Evolutionary conservation across 2,329 filamentous ascomycete genomes (phyloP).

Genomic region (Exserohilum turcica): DNA sequence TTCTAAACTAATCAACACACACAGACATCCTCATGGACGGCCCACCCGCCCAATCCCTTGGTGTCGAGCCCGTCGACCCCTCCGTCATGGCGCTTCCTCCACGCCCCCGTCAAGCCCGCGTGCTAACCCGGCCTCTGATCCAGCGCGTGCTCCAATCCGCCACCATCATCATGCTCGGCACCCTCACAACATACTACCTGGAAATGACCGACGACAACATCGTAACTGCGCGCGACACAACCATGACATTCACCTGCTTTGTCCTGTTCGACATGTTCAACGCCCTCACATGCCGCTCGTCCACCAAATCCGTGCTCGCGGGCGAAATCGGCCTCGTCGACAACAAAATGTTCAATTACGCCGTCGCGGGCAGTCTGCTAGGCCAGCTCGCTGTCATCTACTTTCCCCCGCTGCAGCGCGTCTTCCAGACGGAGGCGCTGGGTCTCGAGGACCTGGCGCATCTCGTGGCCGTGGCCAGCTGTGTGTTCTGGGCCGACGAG

Average conservation of each 20-base stretch:
- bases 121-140: slow-evolving; percentile 84
- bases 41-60: slow-evolving; percentile 93
- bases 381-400: slow-evolving; percentile 94
- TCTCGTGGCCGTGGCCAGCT: slow-evolving; percentile 77
- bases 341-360: slow-evolving; percentile 96
- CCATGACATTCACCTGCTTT: slow-evolving; percentile 99
- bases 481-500: slow-evolving; percentile 95
- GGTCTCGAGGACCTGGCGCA: slow-evolving; percentile 73
- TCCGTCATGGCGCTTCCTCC: slow-evolving; percentile 93
- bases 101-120: slow-evolving; percentile 82
- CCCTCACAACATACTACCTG: slow-evolving; percentile 85
- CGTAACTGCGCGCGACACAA: slow-evolving; percentile 92
- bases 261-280: slow-evolving; percentile 99
- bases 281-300: slow-evolving; percentile 87
- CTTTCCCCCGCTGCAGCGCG: slow-evolving; percentile 86
- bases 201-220: slow-evolving; percentile 85
- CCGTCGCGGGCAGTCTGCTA: slow-evolving; percentile 80
- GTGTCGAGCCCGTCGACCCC: slow-evolving; percentile 92
- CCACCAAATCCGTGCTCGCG: slow-evolving; percentile 83
- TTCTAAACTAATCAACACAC: slow-evolving; percentile 21
- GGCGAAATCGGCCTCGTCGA: slow-evolving; percentile 82
- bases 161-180: slow-evolving; percentile 87
- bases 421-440: slow-evolving; percentile 94
- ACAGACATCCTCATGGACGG: slow-evolving; percentile 99
- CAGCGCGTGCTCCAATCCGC: slow-evolving; percentile 86